Conservation (phyloP, 164 flowering plant species). For the Stephania cephalantha region DNA sequence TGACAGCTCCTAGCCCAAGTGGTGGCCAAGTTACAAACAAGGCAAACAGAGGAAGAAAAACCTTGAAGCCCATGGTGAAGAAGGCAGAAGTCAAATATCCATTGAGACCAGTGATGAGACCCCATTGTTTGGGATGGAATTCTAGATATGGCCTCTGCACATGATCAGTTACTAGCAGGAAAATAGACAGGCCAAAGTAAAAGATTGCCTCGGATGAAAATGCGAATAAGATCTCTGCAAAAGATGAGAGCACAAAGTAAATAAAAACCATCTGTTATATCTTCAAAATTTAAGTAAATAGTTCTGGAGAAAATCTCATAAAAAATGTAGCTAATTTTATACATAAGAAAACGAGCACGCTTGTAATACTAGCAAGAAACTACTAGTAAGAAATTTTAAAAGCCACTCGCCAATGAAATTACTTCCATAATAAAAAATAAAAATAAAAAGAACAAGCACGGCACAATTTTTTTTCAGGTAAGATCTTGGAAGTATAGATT, state of each 20-base stretch:
- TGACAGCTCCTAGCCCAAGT: slow-evolving; percentile 51
- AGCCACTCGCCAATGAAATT: background rate
- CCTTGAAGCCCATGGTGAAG: slow-evolving; percentile 65
- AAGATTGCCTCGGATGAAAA: slow-evolving; percentile 50
- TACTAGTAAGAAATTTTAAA: background rate
- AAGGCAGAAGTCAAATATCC: slow-evolving; percentile 68
- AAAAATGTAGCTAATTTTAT: background rate
- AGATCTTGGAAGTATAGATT: background rate
- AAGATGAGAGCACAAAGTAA: background rate
- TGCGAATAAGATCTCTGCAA: slow-evolving; percentile 56
- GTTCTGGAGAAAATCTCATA: background rate
- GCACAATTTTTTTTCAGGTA: background rate
- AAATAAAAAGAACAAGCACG: background rate
- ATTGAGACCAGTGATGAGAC: slow-evolving; percentile 81
- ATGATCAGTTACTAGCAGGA: slow-evolving; percentile 49
- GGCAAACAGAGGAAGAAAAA: slow-evolving; percentile 55
- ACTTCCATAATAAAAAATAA: background rate
- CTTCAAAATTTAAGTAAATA: background rate
- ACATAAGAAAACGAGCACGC: background rate
- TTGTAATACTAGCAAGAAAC: background rate
- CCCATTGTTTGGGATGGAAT: slow-evolving; percentile 75
- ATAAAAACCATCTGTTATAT: background rate
- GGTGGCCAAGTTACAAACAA: slow-evolving; percentile 66
- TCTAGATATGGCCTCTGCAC: slow-evolving; percentile 72
- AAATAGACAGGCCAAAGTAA: slow-evolving; percentile 57